Conservation (phyloP, 139 green algal genomes). For the Chlorella sp. region DNA sequence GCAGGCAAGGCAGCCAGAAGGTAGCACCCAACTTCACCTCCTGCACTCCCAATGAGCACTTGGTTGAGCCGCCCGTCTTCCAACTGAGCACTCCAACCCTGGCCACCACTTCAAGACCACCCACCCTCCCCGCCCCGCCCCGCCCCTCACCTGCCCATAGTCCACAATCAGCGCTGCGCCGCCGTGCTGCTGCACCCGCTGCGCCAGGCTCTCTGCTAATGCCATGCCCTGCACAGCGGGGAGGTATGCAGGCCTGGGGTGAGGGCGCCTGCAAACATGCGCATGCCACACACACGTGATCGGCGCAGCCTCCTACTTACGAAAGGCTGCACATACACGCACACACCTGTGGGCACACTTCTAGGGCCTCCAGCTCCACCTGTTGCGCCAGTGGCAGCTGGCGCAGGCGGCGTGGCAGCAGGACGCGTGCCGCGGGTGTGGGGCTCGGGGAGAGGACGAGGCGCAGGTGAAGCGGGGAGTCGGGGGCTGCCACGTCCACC, state of each 20-base stretch:
- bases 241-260: background rate
- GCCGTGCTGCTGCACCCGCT: constrained; percentile 69
- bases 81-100: too few species aligned
- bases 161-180: constrained; percentile 95
- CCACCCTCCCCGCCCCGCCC: background rate
- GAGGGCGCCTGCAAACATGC: background rate
- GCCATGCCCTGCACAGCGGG: constrained; percentile 62
- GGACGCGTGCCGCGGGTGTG: constrained; percentile 70
- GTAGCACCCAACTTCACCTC: background rate
- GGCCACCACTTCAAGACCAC: background rate
- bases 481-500: constrained; percentile 71
- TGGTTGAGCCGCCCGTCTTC: background rate
- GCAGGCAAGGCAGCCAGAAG: background rate
- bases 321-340: background rate
- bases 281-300: background rate
- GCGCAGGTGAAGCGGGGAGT: constrained; percentile 65
- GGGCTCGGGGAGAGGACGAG: constrained; percentile 81
- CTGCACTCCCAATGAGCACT: too few species aligned
- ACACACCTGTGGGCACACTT: constrained; percentile 60
- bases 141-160: constrained; percentile 79
- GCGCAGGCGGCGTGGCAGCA: constrained; percentile 76
- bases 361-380: constrained; percentile 50
- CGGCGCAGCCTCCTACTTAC: background rate
- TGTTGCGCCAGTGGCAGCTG: constrained; percentile 47
- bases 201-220: constrained; percentile 69